A percentile compares a stretch with the other conserved stretches of the same genome.
Evolutionary conservation across 1,284 basidiomycete species (phyloP).

Genomic region (Puccinia polysora): DNA sequence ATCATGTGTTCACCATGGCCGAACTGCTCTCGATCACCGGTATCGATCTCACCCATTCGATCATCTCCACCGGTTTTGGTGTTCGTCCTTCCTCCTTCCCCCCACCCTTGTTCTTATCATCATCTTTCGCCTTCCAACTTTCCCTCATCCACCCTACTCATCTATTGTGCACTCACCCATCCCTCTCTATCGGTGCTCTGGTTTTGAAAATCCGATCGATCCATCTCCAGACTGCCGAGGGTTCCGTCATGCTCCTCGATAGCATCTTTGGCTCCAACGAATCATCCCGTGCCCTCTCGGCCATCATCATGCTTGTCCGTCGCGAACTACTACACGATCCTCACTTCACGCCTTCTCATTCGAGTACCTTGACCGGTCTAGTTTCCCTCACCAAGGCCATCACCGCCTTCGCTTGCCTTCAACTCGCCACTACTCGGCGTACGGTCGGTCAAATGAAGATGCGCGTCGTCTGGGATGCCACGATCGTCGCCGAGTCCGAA

Average conservation of each 20-base stretch:
- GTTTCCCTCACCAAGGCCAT: conserved; percentile 57
- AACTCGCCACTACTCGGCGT: conserved; percentile 56
- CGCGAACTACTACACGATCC: conserved; percentile 55
- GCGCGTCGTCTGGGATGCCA: conserved; percentile 49
- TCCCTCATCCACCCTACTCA: neutral
- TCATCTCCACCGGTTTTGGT: conserved; percentile 52
- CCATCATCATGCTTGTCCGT: conserved; percentile 57
- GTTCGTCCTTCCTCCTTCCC: conserved; percentile 4
- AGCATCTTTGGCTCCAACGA: conserved; percentile 58
- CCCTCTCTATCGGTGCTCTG: neutral
- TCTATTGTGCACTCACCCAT: neutral
- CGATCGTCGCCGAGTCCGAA: neutral
- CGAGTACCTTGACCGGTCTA: conserved; percentile 52
- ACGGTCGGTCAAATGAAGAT: conserved; percentile 53
- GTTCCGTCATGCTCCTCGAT: conserved; percentile 57
- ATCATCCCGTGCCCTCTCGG: conserved; percentile 56
- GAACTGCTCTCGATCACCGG: conserved; percentile 58
- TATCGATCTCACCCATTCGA: conserved; percentile 55
- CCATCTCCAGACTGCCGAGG: conserved; percentile 54
- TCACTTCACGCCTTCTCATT: conserved; percentile 51
- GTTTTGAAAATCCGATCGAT: no score
- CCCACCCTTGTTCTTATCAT: neutral
- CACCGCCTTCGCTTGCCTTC: conserved; percentile 58
- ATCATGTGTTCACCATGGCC: conserved; percentile 55
- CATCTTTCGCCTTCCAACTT: no score